These are phyloP conservation scores for Furcasterigmium furcatum DNA, from an alignment of 2,329 filamentous ascomycete genomes.

Conservation along the genomic window DNA sequence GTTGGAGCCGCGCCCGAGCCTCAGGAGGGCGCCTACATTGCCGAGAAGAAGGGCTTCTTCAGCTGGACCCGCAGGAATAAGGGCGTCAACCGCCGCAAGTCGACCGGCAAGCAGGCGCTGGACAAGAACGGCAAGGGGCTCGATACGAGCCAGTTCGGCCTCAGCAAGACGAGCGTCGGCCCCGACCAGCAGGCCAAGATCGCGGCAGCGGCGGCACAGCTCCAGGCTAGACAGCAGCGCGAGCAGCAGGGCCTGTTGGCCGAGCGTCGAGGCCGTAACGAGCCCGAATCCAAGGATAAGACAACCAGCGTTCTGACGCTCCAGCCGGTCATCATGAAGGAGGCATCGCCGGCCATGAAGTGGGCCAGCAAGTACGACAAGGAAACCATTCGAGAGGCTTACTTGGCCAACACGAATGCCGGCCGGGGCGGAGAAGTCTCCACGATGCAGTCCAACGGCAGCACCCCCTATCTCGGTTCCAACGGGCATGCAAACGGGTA, in stretches of 20 bases:
- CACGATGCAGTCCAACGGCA: slow-evolving; percentile 38
- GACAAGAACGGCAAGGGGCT: slow-evolving; percentile 40
- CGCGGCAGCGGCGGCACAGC: slow-evolving; percentile 81
- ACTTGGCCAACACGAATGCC: slow-evolving; percentile 69
- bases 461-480: slow-evolving; percentile 17
- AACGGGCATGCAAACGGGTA: slow-evolving; percentile 29
- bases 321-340: slow-evolving; percentile 78
- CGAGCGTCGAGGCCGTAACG: slow-evolving; percentile 52
- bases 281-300: slow-evolving; percentile 62
- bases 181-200: slow-evolving; percentile 92
- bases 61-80: slow-evolving; percentile 74
- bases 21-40: slow-evolving; percentile 82
- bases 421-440: slow-evolving; percentile 61
- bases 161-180: slow-evolving; percentile 80
- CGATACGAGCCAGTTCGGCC: slow-evolving; percentile 35
- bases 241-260: slow-evolving; percentile 24
- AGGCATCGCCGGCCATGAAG: slow-evolving; percentile 91
- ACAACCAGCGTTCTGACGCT: slow-evolving; percentile 88
- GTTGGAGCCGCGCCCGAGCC: slow-evolving; percentile 87
- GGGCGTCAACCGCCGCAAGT: slow-evolving; percentile 64
- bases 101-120: slow-evolving; percentile 59
- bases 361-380: slow-evolving; percentile 97
- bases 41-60: slow-evolving; percentile 93
- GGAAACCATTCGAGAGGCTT: slow-evolving; percentile 79
- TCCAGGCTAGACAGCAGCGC: slow-evolving; percentile 65